These are phyloP conservation scores for Diaporthe destruens DNA, from an alignment of 2,329 filamentous ascomycete species.

Conservation along the genomic window DNA sequence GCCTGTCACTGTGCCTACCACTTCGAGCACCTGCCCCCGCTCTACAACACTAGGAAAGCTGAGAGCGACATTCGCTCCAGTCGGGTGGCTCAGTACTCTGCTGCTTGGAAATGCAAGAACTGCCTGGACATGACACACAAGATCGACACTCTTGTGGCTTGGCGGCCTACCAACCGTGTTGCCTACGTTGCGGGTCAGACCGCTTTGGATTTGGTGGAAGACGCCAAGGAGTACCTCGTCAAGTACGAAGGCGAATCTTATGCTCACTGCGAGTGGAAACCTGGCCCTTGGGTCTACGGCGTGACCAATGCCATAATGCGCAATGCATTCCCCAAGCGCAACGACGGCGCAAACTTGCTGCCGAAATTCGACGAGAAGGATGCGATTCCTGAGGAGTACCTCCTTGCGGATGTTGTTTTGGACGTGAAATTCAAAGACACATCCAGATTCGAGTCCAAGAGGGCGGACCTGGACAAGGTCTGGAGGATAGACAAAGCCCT, in stretches of 20 bases:
- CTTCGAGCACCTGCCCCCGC: conserved; percentile 80
- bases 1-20: conserved; percentile 85
- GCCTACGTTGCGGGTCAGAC: conserved; percentile 65
- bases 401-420: conserved; percentile 90
- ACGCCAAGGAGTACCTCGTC: conserved; percentile 90
- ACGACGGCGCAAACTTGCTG: conserved; percentile 67
- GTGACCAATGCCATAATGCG: conserved; percentile 74
- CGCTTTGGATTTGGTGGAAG: conserved; percentile 72
- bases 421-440: conserved; percentile 74
- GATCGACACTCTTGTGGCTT: conserved; percentile 85
- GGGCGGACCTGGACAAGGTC: conserved; percentile 78
- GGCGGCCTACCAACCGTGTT: conserved; percentile 78
- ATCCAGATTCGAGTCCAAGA: conserved; percentile 66
- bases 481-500: conserved; percentile 79
- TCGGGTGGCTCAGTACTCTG: conserved; percentile 78
- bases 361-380: conserved; percentile 80
- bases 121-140: conserved; percentile 76
- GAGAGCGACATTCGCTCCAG: conserved; percentile 66
- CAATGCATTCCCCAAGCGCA: conserved; percentile 80
- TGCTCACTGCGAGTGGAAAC: conserved; percentile 86
- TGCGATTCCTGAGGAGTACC: conserved; percentile 88
- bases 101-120: conserved; percentile 83
- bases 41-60: conserved; percentile 51
- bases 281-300: conserved; percentile 90
- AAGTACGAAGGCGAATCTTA: conserved; percentile 90